Conservation (phyloP, 2,329 filamentous ascomycete genomes). For the Aspergillus bombycis region DNA sequence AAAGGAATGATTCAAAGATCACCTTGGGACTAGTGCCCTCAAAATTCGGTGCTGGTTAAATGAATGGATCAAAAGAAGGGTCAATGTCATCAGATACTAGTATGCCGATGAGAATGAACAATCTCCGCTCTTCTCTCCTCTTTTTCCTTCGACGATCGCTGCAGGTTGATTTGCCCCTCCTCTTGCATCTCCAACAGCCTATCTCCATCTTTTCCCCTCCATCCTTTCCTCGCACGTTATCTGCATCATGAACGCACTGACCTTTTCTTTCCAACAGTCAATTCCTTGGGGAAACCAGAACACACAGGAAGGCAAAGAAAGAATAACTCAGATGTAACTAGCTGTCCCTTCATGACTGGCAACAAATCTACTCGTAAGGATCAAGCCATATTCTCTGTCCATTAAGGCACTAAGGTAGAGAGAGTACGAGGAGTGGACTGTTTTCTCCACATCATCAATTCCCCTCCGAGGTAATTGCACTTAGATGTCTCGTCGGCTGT, state of each 20-base stretch:
- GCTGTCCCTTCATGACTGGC: background rate
- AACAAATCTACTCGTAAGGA: background rate
- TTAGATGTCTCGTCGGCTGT: background rate
- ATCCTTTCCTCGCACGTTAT: slow-evolving; percentile 18
- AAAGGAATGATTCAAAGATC: background rate
- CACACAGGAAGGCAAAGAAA: background rate
- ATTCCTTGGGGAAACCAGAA: background rate
- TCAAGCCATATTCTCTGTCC: background rate
- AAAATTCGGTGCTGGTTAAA: background rate
- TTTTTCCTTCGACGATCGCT: slow-evolving; percentile 6
- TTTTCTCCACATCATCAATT: background rate
- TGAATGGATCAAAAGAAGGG: background rate
- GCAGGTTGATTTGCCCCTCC: slow-evolving; percentile 14
- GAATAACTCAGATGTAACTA: background rate
- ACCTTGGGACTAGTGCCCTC: background rate
- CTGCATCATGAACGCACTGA: slow-evolving; percentile 23
- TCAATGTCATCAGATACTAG: background rate
- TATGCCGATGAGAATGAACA: background rate
- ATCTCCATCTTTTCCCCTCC: slow-evolving; percentile 21
- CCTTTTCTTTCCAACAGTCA: slow-evolving; percentile 8
- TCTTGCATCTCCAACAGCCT: slow-evolving; percentile 11
- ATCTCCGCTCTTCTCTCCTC: background rate
- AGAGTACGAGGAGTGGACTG: background rate
- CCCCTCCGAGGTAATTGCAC: background rate
- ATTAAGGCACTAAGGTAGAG: slow-evolving; percentile 1